Percentiles rank a stretch among this genome's conserved stretches.
Evolutionary conservation across 768 basidiomycete genomes (phyloP).

Genomic region (Coprinopsis marcescibilis): DNA sequence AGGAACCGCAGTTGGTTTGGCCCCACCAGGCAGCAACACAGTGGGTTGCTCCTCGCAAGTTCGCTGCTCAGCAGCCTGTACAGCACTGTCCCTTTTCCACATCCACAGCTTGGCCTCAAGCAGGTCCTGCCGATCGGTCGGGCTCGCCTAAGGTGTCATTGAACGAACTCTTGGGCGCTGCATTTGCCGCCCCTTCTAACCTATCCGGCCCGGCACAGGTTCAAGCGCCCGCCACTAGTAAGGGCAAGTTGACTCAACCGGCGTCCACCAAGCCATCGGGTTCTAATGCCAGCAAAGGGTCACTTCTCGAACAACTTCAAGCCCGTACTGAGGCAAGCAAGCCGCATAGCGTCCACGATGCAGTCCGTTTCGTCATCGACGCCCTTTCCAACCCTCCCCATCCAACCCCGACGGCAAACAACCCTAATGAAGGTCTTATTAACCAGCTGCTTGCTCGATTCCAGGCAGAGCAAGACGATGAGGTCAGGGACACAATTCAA

Average conservation of each 20-base stretch:
- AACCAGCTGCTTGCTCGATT: slow-evolving; percentile 28
- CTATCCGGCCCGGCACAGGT: too few species aligned
- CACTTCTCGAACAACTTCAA: background rate
- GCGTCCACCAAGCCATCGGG: too few species aligned
- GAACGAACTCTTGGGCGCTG: too few species aligned
- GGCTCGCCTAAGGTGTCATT: too few species aligned
- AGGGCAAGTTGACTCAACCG: background rate
- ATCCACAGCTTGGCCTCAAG: too few species aligned
- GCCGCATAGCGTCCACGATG: background rate
- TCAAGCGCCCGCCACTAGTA: background rate
- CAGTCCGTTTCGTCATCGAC: slow-evolving; percentile 1
- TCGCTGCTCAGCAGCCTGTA: background rate
- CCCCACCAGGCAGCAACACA: too few species aligned
- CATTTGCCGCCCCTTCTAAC: too few species aligned
- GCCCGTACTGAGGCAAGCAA: background rate
- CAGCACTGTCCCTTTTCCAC: background rate
- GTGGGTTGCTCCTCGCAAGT: too few species aligned
- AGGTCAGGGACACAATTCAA: slow-evolving; percentile 36
- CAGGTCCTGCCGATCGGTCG: too few species aligned
- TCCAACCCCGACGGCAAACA: background rate
- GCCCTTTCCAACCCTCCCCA: background rate
- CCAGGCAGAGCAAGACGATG: slow-evolving; percentile 23
- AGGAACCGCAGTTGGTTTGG: background rate
- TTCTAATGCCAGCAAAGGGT: too few species aligned
- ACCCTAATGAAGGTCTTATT: slow-evolving; percentile 17